Conservation (phyloP, 495 filamentous ascomycete genomes). For the Haplographium delicatum region DNA sequence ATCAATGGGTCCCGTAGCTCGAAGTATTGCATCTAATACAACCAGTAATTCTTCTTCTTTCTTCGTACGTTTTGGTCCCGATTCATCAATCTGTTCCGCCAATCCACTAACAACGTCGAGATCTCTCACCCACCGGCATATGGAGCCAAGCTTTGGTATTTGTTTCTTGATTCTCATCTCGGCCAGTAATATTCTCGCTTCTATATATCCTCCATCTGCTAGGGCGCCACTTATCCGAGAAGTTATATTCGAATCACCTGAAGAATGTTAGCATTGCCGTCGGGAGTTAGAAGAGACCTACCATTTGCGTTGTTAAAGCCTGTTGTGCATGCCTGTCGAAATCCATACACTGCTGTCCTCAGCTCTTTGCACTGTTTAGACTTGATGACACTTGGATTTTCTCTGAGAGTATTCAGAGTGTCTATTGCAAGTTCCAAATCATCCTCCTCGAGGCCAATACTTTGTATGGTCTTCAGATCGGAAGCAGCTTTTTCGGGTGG, state of each 20-base stretch:
- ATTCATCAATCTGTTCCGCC: conserved; percentile 21
- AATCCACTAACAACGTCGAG: conserved; percentile 42
- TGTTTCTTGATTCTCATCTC: conserved; percentile 41
- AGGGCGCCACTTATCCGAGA: conserved; percentile 37
- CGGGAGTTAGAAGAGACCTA: neutral
- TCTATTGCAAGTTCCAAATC: conserved; percentile 43
- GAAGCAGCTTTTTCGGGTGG: conserved; percentile 26
- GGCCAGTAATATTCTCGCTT: conserved; percentile 37
- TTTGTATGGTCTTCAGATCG: conserved; percentile 31
- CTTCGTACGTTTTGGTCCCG: conserved; percentile 10
- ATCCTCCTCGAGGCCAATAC: conserved; percentile 33
- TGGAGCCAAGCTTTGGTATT: conserved; percentile 38
- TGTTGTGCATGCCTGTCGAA: conserved; percentile 39
- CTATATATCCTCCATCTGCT: conserved; percentile 37
- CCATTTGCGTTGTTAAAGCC: conserved; percentile 35
- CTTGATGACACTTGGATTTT: conserved; percentile 39
- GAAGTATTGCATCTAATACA: conserved; percentile 39
- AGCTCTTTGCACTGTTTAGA: conserved; percentile 41
- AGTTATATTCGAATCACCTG: conserved; percentile 34
- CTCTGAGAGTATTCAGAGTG: conserved; percentile 33
- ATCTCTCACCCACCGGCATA: conserved; percentile 46
- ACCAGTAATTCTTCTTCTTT: conserved; percentile 30
- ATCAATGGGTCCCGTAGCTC: conserved; percentile 36
- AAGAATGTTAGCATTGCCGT: conserved; percentile 1
- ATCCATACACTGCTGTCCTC: conserved; percentile 40